Base-by-base conservation (phyloP, 108 stramenopile species). In the Mediolabrus comicus region DNA sequence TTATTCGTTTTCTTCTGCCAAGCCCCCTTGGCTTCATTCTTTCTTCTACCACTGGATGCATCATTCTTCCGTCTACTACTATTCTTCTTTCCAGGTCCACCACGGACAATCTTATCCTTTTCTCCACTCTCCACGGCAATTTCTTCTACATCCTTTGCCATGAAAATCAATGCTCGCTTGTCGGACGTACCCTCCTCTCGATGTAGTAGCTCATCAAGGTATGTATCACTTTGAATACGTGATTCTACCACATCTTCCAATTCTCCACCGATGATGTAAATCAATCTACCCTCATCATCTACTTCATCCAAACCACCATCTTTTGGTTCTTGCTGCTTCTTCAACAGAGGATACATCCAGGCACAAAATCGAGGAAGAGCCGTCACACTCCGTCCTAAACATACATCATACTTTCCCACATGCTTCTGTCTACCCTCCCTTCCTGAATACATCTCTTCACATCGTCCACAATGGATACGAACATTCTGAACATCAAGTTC, bases 241-340 rank as follows among this genome's bases (percentile, higher is more conserved):
- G 84, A 70, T 33, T 59, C 35, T 28, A 89, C 71, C 14, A 69
- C 53, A 8, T 85, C 72, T 19, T 88, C 86, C 32, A 90, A 57
- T 1, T 91, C 87, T 54, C 90, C 93, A 46, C 93, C 93, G 62
- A 89, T 90, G 72, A 90, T 87, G 65, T 94, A 94, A 43, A 87
- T 53, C 29, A 94, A 67, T 11, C 72, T 71, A 10, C 93, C 92
- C 8, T 62, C 78, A 8, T 68, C 69, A 10, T 75, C 57, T 53
- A 54, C 67, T 16, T 63, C 35, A 14, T 61, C 61, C 22, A 39
- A n/a, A 43, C 49, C 35, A 30, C 12, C 30, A n/a, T 9, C 27
- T 31, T 12, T 25, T 29, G 34, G 60, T 1, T 56, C 39, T 4
- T 27, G 32, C 4, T 65, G 25, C 46, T 54, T 60, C 39, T 75